These are phyloP conservation scores for Quercus agrifolia DNA, from an alignment of 306 rosid genomes.

Conservation along the genomic window DNA sequence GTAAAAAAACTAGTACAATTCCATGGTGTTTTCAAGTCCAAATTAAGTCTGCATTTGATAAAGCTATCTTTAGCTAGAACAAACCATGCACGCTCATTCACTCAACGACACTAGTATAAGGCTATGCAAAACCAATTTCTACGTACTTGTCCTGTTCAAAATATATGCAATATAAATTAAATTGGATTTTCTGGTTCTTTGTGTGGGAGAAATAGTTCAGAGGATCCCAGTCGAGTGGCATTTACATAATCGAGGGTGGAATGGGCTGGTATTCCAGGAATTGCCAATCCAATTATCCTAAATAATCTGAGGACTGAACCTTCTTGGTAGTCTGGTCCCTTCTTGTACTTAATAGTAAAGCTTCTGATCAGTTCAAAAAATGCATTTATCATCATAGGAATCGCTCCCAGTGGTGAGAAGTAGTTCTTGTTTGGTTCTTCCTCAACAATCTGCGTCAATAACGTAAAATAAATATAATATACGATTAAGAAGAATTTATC, in stretches of 20 bases:
- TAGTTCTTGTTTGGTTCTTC: constrained; percentile 78
- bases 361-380: constrained; percentile 59
- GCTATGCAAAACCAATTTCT: background rate
- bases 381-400: constrained; percentile 50
- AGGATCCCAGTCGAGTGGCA: constrained; percentile 49
- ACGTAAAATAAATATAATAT: background rate
- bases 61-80: background rate
- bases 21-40: background rate
- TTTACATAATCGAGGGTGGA: constrained; percentile 73
- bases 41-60: background rate
- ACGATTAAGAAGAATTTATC: background rate
- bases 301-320: constrained; percentile 39
- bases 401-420: constrained; percentile 32
- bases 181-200: background rate
- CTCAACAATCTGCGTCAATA: constrained; percentile 38
- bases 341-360: constrained; percentile 36
- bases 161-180: too few relatives aligned
- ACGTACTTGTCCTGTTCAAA: background rate
- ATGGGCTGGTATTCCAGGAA: constrained; percentile 65
- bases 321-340: constrained; percentile 55
- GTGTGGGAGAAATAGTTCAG: background rate
- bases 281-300: constrained; percentile 47
- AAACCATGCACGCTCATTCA: background rate
- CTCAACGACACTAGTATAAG: background rate
- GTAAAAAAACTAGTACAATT: background rate